Evolutionary conservation across 2,329 filamentous ascomycete species (phyloP), one percentile per base, ranked within the genome.

Genomic region (Aspergillus oerlinghausenensis): DNA sequence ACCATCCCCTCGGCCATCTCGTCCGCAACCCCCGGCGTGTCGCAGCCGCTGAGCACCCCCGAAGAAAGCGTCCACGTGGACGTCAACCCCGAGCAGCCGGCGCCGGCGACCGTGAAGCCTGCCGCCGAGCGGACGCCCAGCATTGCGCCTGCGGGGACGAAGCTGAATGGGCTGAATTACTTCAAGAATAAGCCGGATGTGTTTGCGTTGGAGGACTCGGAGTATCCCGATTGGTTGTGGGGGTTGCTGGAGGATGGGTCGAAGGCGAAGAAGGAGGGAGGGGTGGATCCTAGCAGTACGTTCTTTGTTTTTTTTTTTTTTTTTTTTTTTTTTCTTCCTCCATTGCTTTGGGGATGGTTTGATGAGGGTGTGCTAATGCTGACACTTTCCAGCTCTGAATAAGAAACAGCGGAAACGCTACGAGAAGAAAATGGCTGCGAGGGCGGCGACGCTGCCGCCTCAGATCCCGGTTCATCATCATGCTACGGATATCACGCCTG

Each of bases 211-310:
- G 77, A 79, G 55, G 77, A 80, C 60, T 68, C 71, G 45, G 77
- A 79, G 60, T 80, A 80, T 60, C 77, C 77, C 14, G 73, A 77
- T 14, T 80, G 77, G 77, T 59, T 80, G 53, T 80, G 77, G 77
- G 67, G 62, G 4, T 63, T 80, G 56, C 60, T 79, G 56, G 74
- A 76, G 51, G 67, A 73, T 54, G 55, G 64, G n/a, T 69, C 65
- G 55, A 71, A 70, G 49, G 61, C 71, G 26, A 63, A 65, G 17
- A 70, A 70, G 51, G 64, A 67, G 56, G 72, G 71, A 14, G 70
- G 72, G 52, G 72, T 77, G 42, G 76, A 77, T 59, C 62, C 70
- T 42, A 71, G 66, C 64, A 70, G 73, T 77, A 77, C 57, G 72
- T 43, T 28, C 21, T 43, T 29, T 14, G 28, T n/a, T n/a, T n/a